Percentiles rank a stretch among this genome's conserved stretches.
Evolutionary conservation across 208 protist genomes (phyloP).

Genomic region (Wallacemonas sp.): DNA sequence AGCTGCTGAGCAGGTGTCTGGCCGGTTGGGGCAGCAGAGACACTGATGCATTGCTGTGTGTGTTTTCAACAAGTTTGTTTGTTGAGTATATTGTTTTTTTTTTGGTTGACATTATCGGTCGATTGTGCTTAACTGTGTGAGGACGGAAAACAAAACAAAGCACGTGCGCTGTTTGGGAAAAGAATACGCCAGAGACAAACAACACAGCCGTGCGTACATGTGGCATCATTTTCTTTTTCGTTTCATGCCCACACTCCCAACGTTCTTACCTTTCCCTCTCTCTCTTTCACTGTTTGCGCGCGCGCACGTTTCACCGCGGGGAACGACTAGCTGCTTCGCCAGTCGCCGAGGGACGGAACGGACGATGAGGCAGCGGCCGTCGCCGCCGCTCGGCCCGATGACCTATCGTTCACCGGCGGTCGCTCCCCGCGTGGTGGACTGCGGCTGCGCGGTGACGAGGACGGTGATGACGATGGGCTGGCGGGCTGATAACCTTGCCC

Average conservation of each 20-base stretch:
- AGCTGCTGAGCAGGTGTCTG: too few relatives aligned
- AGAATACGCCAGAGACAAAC: background rate
- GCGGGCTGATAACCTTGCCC: conserved; percentile 4
- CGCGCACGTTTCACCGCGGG: too few relatives aligned
- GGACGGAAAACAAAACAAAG: background rate
- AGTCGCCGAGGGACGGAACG: background rate
- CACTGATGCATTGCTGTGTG: too few relatives aligned
- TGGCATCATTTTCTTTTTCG: background rate
- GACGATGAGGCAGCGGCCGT: background rate
- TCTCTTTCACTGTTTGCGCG: too few relatives aligned
- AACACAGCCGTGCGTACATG: background rate
- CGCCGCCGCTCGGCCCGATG: too few relatives aligned
- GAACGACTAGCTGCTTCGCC: background rate
- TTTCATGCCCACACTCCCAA: too few relatives aligned
- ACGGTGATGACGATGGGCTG: conserved; percentile 7
- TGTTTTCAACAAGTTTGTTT: too few relatives aligned
- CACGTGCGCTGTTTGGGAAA: too few relatives aligned
- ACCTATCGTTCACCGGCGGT: background rate
- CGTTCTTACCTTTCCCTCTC: too few relatives aligned
- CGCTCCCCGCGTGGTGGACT: background rate
- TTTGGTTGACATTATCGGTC: too few relatives aligned
- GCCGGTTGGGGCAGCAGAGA: too few relatives aligned
- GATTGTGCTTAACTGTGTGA: background rate
- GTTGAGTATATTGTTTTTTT: too few relatives aligned
- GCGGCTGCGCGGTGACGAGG: conserved; percentile 16